phyloP scores from a whole-genome alignment of 257 asterid species.

The Haberlea rhodopensis region DNA sequence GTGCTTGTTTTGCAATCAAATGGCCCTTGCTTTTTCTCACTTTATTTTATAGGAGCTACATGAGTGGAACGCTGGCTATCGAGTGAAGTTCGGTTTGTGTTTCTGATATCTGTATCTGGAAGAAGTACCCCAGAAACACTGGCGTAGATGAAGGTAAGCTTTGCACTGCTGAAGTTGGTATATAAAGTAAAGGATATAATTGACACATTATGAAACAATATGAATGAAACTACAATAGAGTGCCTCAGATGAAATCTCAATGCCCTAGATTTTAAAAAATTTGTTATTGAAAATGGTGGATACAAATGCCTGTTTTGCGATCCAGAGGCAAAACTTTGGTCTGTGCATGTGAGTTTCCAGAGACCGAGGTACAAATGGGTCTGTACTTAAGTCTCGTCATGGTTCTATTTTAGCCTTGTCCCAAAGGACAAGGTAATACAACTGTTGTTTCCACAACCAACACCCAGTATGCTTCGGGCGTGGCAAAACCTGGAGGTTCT shows the following conservation, averaged over 20 bases:
- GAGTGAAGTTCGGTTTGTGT: conserved; percentile 74
- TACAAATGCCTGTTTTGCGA: neutral
- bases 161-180: neutral
- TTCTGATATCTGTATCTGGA: conserved; percentile 90
- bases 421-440: too few species aligned
- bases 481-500: conserved; percentile 78
- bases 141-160: conserved; percentile 68
- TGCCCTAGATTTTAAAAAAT: neutral
- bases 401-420: conserved; percentile 55
- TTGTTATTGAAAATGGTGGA: neutral
- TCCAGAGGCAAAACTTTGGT: neutral
- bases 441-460: conserved; percentile 35
- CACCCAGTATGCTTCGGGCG: conserved; percentile 37
- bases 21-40: neutral
- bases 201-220: neutral
- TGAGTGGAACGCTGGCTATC: conserved; percentile 74
- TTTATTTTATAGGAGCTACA: conserved; percentile 61
- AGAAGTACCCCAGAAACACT: conserved; percentile 84
- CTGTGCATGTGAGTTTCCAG: neutral
- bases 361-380: neutral
- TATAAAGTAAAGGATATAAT: neutral
- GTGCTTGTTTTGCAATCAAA: neutral
- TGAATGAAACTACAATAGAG: neutral
- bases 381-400: neutral
- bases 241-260: neutral